Evolutionary conservation across 768 basidiomycete genomes (phyloP), one percentile per base, ranked within the genome.

Genomic region (Dacryopinax spathularia): DNA sequence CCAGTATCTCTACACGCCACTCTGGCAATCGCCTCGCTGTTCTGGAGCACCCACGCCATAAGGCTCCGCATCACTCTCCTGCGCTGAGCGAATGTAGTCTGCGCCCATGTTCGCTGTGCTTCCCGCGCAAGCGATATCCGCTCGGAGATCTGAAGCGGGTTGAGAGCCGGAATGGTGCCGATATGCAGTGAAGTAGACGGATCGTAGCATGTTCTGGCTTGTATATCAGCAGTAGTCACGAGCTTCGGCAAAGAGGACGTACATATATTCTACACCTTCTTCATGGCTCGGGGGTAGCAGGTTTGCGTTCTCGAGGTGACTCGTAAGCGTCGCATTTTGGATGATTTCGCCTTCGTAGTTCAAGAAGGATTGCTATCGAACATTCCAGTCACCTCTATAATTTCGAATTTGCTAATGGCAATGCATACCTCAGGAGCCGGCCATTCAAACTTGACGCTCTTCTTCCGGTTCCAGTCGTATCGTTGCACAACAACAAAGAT

Each of bases 1-100:
- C 95, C 95, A 0, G 91, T 91, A 73, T 99, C 95, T 33, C 95
- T 80, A 71, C 90, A 91, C 25, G 91, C 91, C 29, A 95, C 88
- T 39, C 86, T 80, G 33, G 91, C 91, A 66, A 92, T 90, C 25
- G 77, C 75, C 62, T 92, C 88, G 76, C 93, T 89, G 70, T 98
- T 93, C 66, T 88, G 85, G 34, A 97, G 85, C 4, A 95, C 78
- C 95, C 95, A 99, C 67, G 88, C 89, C 70, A 92, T 78, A 65
- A 99, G 72, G 69, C 89, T 94, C 60, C 90, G 78, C 70, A 98
- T 77, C 39, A 99, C 88, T 66, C 88, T 82, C 71, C 87, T 79
- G 39, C 96, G 80, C 68, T 94, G 83, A 0, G 80, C 78, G 71
- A 93, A 97, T 0, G 84, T 83, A 18, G 86, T 90, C 7, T 80